These are phyloP conservation scores for Albugo laibachii DNA, from an alignment of 352 stramenopile genomes.

Conservation along the genomic window DNA sequence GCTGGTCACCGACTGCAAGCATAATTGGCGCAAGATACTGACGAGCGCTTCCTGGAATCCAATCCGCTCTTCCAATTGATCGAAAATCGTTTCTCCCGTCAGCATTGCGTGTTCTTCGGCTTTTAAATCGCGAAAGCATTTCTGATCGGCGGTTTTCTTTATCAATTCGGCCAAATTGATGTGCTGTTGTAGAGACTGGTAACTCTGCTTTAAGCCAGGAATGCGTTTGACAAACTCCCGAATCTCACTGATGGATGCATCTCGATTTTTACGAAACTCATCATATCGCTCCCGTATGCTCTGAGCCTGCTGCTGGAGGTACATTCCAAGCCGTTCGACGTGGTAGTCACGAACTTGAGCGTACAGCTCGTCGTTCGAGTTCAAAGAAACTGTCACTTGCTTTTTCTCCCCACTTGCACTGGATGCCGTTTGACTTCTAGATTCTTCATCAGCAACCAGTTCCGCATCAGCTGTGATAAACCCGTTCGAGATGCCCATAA, in stretches of 20 bases:
- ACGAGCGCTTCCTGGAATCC: conserved; percentile 82
- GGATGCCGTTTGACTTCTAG: conserved; percentile 10
- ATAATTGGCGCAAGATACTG: conserved; percentile 83
- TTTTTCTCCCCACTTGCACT: conserved; percentile 16
- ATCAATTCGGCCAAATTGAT: conserved; percentile 93
- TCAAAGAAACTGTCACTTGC: conserved; percentile 84
- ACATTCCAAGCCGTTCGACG: conserved; percentile 90
- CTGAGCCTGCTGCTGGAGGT: conserved; percentile 90
- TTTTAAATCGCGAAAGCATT: conserved; percentile 88
- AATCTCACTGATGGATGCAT: conserved; percentile 94
- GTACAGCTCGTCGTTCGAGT: conserved; percentile 92
- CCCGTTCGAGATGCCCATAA: conserved; percentile 88
- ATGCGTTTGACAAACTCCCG: conserved; percentile 98
- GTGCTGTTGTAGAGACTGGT: conserved; percentile 92
- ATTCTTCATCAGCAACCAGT: conserved; percentile 53
- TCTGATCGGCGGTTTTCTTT: conserved; percentile 87
- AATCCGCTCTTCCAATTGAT: conserved; percentile 91
- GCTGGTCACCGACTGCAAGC: conserved; percentile 84
- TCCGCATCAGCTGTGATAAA: conserved; percentile 65
- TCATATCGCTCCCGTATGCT: conserved; percentile 88
- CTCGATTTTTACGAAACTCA: conserved; percentile 88
- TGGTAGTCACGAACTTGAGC: conserved; percentile 91
- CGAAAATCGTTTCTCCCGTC: conserved; percentile 88
- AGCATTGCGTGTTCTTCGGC: conserved; percentile 90
- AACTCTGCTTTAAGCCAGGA: conserved; percentile 83